Evolutionary conservation across 306 rosid genomes (phyloP).

Genomic region (Castanea crenata): DNA sequence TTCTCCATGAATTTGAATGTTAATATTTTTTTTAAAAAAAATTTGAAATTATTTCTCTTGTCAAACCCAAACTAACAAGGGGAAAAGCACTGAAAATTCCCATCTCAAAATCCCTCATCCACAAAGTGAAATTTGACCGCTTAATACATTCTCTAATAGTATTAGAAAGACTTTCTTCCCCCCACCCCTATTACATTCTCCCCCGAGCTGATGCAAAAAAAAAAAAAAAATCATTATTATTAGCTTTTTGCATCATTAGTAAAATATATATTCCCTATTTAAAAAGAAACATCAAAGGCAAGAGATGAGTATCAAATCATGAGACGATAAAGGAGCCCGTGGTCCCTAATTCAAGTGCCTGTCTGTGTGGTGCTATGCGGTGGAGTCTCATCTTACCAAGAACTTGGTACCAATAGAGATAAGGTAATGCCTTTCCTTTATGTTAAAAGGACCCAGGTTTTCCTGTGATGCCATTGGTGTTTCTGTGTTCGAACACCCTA

Average conservation of each 20-base stretch:
- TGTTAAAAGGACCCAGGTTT: constrained; percentile 19
- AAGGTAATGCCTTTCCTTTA: constrained; percentile 4
- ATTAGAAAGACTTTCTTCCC: neutral
- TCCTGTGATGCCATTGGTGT: neutral
- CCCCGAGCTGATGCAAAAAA: too few species aligned
- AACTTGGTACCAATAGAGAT: constrained; percentile 20
- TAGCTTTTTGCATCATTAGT: neutral
- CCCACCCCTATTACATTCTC: too few species aligned
- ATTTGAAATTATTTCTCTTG: too few species aligned
- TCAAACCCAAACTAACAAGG: too few species aligned
- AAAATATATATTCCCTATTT: neutral
- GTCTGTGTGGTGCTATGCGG: constrained; percentile 30
- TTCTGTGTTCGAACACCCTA: neutral
- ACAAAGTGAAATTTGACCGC: neutral
- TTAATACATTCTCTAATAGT: neutral
- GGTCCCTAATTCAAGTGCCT: constrained; percentile 49
- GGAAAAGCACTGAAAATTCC: too few species aligned
- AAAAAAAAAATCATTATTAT: too few species aligned
- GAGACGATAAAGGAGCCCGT: constrained; percentile 23
- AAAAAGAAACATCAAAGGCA: neutral
- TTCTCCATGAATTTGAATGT: too few species aligned
- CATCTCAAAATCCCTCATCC: too few species aligned
- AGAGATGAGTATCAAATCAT: constrained; percentile 18
- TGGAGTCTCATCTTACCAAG: constrained; percentile 33
- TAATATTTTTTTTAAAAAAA: too few species aligned